Evolutionary conservation across 768 basidiomycete genomes (phyloP).

Genomic region (Boletus fagicola): DNA sequence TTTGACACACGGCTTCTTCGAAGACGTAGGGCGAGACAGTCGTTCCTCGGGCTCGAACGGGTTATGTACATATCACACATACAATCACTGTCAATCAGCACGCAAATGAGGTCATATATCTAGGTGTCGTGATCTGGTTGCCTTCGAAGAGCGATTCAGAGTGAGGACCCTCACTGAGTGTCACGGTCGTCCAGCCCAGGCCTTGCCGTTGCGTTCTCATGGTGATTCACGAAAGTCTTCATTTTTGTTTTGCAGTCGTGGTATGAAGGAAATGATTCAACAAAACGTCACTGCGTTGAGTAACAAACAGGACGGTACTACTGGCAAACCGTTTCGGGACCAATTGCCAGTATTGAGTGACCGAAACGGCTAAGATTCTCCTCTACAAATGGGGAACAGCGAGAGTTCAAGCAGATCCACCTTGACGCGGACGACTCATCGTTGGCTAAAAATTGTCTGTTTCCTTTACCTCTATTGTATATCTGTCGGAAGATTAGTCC

Average conservation of each 20-base stretch:
- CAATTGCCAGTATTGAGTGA: too few relatives aligned
- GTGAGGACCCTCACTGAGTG: background rate
- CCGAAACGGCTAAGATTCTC: too few relatives aligned
- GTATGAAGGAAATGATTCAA: background rate
- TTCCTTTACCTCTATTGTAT: background rate
- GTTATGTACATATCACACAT: too few relatives aligned
- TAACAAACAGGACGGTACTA: background rate
- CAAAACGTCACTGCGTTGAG: background rate
- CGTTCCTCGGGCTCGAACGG: background rate
- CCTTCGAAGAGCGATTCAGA: background rate
- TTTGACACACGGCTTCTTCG: background rate
- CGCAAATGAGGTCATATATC: background rate
- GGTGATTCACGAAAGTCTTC: background rate
- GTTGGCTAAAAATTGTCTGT: too few relatives aligned
- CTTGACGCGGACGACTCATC: too few relatives aligned
- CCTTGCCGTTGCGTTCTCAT: slow-evolving; percentile 4
- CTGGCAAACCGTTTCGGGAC: too few relatives aligned
- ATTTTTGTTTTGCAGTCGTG: background rate
- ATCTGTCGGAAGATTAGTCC: background rate
- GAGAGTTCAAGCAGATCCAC: background rate
- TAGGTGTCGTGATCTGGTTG: background rate
- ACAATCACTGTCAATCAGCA: too few relatives aligned
- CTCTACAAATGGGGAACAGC: background rate
- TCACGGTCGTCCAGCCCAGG: background rate
- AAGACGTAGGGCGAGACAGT: background rate